Conservation (phyloP, 768 basidiomycete genomes). For the Trametes meyenii region DNA sequence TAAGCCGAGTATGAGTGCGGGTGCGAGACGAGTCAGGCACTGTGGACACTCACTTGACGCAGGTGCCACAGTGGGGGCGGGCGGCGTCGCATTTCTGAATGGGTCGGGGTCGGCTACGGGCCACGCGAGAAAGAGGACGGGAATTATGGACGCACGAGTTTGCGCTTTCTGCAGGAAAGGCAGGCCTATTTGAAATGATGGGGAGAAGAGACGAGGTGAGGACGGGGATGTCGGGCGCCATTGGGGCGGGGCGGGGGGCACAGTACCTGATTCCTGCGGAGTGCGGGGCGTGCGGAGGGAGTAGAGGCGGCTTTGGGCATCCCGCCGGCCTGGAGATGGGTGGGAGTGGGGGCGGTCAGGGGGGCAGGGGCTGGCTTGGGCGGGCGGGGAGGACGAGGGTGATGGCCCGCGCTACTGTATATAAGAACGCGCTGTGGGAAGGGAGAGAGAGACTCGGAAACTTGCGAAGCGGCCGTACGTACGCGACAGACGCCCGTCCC, state of each 20-base stretch:
- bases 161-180: constrained; percentile 80
- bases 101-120: constrained; percentile 4
- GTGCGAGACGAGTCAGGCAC: neutral
- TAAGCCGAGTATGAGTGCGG: constrained; percentile 34
- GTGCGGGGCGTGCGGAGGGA: constrained; percentile 57
- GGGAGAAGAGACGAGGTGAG: constrained; percentile 13
- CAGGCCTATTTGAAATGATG: constrained; percentile 55
- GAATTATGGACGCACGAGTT: constrained; percentile 58
- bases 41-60: constrained; percentile 64
- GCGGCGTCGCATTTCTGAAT: constrained; percentile 85
- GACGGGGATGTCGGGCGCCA: constrained; percentile 14
- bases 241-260: constrained; percentile 1
- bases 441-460: constrained; percentile 17
- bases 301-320: constrained; percentile 69
- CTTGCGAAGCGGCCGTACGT: constrained; percentile 17
- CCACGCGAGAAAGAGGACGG: constrained; percentile 2
- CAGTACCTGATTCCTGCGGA: constrained; percentile 76
- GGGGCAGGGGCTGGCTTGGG: neutral
- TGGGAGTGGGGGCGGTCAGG: neutral
- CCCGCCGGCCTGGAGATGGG: neutral
- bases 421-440: constrained; percentile 17
- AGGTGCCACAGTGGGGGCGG: constrained; percentile 84
- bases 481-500: constrained; percentile 11
- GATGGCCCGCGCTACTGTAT: constrained; percentile 13
- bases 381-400: neutral